Base-by-base conservation (phyloP, 352 stramenopile genomes). In the Globisporangium barbulae region DNA sequence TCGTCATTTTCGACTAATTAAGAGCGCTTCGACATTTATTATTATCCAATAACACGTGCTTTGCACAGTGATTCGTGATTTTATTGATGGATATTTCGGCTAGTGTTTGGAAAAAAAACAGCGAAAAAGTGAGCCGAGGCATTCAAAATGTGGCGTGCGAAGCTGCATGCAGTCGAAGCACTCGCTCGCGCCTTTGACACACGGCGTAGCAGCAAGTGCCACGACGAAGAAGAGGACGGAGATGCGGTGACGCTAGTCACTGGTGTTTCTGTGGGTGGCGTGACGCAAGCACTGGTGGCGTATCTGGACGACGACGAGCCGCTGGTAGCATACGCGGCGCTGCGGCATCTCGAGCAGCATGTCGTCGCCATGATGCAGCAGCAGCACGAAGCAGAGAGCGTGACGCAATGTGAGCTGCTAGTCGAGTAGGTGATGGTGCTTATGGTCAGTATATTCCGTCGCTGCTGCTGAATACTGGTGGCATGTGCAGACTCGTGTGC, bases 241-340 rank as follows among this genome's bases (percentile, higher is more conserved):
- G 39, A n/a, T n/a, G 39, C 15, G 5, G 39, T 5, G 3, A 6
- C 2, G 5, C 19, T 25, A 12, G 17, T 25, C 5, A 12, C 30
- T 30, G 3, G 8, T 25, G 28, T 4, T 17, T 2, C 2, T 9
- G 49, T 3, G 4, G 22, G 45, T 39, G 17, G 3, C n/a, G 19
- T 17, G 50, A 42, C 37, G 17, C 49, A 41, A 22, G 1, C 61
- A 28, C 13, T 88, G n/a, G 30, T 72, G 4, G 45, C 17, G 6
- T 62, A 71, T 10, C 17, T 82, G 31, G 67, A 75, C 0, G 56
- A 72, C 15, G 53, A 49, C 0, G 79, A 91, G 41, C 64, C 78
- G 48, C 31, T 88, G 28, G 59, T 81, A 19, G 76, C 65, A 10
- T 89, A 75, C 65, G 33, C 70, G 12, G 78, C 75, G 13, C 72